A percentile compares a stretch with the other conserved stretches of the same genome.
phyloP scores from a whole-genome alignment of 306 rosid species.

The Prosopis cineraria region DNA sequence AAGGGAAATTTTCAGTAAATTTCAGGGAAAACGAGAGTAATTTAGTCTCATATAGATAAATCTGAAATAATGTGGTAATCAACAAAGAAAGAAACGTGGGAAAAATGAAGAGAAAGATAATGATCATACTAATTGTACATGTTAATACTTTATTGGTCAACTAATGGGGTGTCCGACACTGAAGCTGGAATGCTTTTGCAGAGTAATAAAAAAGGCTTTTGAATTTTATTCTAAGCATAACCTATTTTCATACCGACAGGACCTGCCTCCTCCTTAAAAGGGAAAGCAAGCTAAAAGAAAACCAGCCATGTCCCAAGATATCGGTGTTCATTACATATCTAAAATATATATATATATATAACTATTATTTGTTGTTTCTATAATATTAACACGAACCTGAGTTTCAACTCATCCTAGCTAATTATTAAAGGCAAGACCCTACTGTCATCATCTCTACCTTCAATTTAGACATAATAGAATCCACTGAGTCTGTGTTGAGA shows the following conservation, averaged over 20 bases:
- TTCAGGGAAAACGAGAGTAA: neutral
- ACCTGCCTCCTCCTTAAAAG: constrained; percentile 36
- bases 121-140: constrained; percentile 13
- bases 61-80: constrained; percentile 3
- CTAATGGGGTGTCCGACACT: constrained; percentile 48
- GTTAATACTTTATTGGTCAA: constrained; percentile 47
- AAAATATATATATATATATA: neutral
- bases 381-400: neutral
- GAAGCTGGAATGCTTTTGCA: constrained; percentile 34
- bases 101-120: constrained; percentile 19
- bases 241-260: constrained; percentile 42
- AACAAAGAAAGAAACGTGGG: constrained; percentile 29
- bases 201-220: constrained; percentile 41
- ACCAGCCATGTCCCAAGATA: constrained; percentile 4
- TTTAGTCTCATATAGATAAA: neutral
- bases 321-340: constrained; percentile 1
- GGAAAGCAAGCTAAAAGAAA: neutral
- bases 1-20: neutral
- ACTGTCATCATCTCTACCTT: neutral
- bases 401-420: neutral
- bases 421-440: neutral
- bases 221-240: constrained; percentile 23
- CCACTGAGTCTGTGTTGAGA: neutral
- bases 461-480: constrained; percentile 16
- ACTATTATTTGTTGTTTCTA: neutral